Evolutionary conservation across 1,139 yeast species (phyloP).

Genomic region (Lodderomyces theae): DNA sequence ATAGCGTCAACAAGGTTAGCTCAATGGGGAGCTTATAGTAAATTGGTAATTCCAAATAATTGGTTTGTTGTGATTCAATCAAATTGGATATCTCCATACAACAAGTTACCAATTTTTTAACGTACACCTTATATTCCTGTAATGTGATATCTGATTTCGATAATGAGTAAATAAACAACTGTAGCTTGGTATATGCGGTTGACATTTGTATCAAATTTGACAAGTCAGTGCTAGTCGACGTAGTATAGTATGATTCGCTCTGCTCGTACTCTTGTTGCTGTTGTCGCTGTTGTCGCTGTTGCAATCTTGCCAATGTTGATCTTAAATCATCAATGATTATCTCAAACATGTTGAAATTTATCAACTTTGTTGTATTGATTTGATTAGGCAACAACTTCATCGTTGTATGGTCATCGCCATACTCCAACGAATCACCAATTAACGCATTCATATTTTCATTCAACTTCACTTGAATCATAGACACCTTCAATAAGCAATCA

Average conservation of each 20-base stretch:
- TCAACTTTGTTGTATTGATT: slow-evolving; percentile 29
- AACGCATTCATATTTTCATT: slow-evolving; percentile 40
- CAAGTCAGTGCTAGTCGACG: slow-evolving; percentile 9
- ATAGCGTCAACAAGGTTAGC: slow-evolving; percentile 29
- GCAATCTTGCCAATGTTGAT: slow-evolving; percentile 10
- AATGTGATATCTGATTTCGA: slow-evolving; percentile 28
- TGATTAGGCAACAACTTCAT: slow-evolving; percentile 18
- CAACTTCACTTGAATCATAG: slow-evolving; percentile 42
- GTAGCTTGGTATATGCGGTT: slow-evolving; percentile 40
- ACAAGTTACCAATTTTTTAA: slow-evolving; percentile 30
- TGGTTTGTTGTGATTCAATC: slow-evolving; percentile 20
- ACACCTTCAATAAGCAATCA: slow-evolving; percentile 39
- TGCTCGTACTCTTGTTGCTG: too few species aligned
- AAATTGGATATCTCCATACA: slow-evolving; percentile 25
- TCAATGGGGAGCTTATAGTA: slow-evolving; percentile 43
- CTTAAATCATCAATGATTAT: slow-evolving; percentile 35
- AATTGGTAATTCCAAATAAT: slow-evolving; percentile 37
- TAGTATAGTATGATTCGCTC: too few species aligned
- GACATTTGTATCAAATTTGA: slow-evolving; percentile 31
- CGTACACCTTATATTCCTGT: slow-evolving; percentile 28
- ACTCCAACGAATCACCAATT: slow-evolving; percentile 18
- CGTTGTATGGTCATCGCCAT: slow-evolving; percentile 8
- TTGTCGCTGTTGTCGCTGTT: background rate
- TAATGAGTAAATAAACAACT: slow-evolving; percentile 38
- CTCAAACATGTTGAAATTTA: slow-evolving; percentile 45